Base-by-base conservation (phyloP, 768 basidiomycete species). In the Tricholomella constricta region DNA sequence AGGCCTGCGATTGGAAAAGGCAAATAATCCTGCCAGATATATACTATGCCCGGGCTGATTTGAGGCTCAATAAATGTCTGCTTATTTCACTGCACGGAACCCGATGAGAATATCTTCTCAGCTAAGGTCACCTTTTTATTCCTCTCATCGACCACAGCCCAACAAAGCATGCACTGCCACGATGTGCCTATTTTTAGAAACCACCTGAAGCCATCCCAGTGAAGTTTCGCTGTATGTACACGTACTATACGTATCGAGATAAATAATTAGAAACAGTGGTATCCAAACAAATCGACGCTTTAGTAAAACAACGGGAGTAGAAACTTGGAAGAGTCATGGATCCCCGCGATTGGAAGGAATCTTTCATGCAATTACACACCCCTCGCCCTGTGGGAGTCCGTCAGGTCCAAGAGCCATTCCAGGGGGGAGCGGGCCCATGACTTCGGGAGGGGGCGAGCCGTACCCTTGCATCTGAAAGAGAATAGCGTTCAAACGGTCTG, bases 291-390 rank as follows among this genome's bases (percentile, higher is more conserved):
- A 46, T 17, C 12, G 12, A 27, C 15, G 15, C n/a, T n/a, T n/a
- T n/a, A 14, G 11, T n/a, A n/a, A 34, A 14, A 47, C 27, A 47
- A 9, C 23, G 17, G 6, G 20, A 5, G n/a, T 4, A 23, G 32
- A 29, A 37, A 36, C 4, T 17, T 17, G 11, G 4, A n/a, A n/a
- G n/a, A n/a, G n/a, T n/a, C n/a, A n/a, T n/a, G n/a, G n/a, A n/a
- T n/a, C n/a, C n/a, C n/a, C n/a, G n/a, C n/a, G n/a, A n/a, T 17
- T 37, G 36, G 5, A 26, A 14, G 19, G 19, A 25, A 43, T 43
- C 11, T 3, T 25, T 34, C 29, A 53, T 41, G 52, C 52, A 22
- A 54, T 35, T 8, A 48, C 23, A 26, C 52, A 54, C 17, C 31
- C 31, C 5, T 48, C 45, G 15, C 45, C 52, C 7, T 14, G 20